Conservation (phyloP, 169 alveolate genomes). For the Neospora caninum region DNA sequence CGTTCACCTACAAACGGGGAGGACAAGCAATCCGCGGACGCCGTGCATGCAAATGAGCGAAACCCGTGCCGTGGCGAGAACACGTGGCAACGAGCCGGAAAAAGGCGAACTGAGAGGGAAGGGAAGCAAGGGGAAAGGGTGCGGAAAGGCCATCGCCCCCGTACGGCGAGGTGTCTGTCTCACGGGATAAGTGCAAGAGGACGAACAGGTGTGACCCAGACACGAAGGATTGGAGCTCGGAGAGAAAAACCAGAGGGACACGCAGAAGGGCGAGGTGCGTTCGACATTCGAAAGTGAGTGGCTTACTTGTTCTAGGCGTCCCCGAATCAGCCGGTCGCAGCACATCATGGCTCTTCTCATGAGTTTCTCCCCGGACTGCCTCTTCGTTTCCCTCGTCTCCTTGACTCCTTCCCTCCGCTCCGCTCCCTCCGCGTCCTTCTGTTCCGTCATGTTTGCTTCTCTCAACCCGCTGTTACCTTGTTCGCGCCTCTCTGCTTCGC, state of each 20-base stretch:
- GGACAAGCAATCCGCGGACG: background rate
- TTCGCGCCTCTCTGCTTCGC: background rate
- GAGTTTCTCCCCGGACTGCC: background rate
- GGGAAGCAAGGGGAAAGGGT: background rate
- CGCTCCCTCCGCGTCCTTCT: background rate
- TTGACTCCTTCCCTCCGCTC: background rate
- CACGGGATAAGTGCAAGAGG: no score
- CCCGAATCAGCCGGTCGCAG: background rate
- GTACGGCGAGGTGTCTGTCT: no score
- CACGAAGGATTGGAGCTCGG: no score
- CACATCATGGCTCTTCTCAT: conserved; percentile 4
- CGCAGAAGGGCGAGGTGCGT: no score
- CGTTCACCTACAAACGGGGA: background rate
- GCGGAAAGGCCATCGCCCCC: background rate
- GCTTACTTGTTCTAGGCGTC: conserved; percentile 11
- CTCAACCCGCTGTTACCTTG: background rate
- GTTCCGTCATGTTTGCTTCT: background rate
- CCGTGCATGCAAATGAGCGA: background rate
- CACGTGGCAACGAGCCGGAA: no score
- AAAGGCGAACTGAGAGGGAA: background rate
- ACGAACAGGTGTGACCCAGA: no score
- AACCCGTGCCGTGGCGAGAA: background rate
- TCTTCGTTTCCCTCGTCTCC: background rate
- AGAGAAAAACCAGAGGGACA: no score
- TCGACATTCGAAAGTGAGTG: background rate